Percentiles rank a stretch among this genome's conserved stretches.
These are phyloP conservation scores for Geotrichum fermentans DNA, from an alignment of 1,139 yeast genomes.

Conservation along the genomic window DNA sequence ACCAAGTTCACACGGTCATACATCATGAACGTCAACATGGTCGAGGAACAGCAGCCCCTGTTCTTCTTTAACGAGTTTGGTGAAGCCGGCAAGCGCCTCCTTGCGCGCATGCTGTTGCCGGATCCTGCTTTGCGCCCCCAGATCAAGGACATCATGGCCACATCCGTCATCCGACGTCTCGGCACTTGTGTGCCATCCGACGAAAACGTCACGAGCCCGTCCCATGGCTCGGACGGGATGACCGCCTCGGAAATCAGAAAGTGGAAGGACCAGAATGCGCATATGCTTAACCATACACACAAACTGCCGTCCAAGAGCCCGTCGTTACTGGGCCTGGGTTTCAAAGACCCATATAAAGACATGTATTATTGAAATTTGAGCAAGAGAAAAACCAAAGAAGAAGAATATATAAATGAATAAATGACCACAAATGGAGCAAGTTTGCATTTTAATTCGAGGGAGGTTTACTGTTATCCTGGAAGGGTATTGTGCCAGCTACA, in stretches of 20 bases:
- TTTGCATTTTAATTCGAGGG: too few relatives aligned
- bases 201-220: slow-evolving; percentile 2
- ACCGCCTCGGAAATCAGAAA: not conserved
- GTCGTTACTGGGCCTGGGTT: slow-evolving; percentile 17
- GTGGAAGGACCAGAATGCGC: slow-evolving; percentile 13
- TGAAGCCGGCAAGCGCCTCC: slow-evolving; percentile 28
- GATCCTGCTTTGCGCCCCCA: slow-evolving; percentile 67
- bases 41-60: slow-evolving; percentile 58
- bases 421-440: too few relatives aligned
- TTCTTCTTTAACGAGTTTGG: slow-evolving; percentile 41
- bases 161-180: slow-evolving; percentile 9
- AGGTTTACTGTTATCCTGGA: too few relatives aligned
- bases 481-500: too few relatives aligned
- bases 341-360: slow-evolving; percentile 19
- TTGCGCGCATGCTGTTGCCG: slow-evolving; percentile 57
- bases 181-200: slow-evolving; percentile 14
- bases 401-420: too few relatives aligned
- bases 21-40: slow-evolving; percentile 19
- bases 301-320: slow-evolving; percentile 15
- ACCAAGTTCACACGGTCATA: slow-evolving; percentile 7
- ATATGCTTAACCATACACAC: slow-evolving; percentile 15
- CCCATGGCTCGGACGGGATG: slow-evolving; percentile 2
- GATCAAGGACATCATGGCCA: slow-evolving; percentile 56
- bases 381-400: not conserved
- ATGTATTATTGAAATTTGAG: not conserved